Evolutionary conservation across 495 filamentous ascomycete genomes (phyloP).

Genomic region (Ramalina peruviana): DNA sequence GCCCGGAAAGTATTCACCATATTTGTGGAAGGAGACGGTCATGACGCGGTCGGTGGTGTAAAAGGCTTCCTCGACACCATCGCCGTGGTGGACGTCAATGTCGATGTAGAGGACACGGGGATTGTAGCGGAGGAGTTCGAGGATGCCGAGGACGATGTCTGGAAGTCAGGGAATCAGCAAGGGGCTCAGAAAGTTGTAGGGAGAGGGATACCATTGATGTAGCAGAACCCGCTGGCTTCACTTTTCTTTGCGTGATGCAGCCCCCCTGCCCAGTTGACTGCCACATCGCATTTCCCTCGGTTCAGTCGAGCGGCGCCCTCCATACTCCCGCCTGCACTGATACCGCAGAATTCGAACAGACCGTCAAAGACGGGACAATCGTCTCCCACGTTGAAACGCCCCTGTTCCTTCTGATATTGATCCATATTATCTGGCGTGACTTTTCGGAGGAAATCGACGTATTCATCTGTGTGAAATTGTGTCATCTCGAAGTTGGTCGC

Average conservation of each 20-base stretch:
- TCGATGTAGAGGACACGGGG: slow-evolving; percentile 93
- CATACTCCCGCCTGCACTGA: slow-evolving; percentile 94
- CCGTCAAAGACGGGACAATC: slow-evolving; percentile 98
- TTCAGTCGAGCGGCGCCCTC: slow-evolving; percentile 90
- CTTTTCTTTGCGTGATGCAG: slow-evolving; percentile 96
- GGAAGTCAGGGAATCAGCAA: neutral
- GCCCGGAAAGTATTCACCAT: slow-evolving; percentile 96
- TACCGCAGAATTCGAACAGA: slow-evolving; percentile 94
- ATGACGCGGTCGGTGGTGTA: slow-evolving; percentile 97
- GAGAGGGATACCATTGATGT: slow-evolving; percentile 68
- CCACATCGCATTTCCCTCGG: slow-evolving; percentile 88
- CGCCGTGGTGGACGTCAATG: slow-evolving; percentile 96
- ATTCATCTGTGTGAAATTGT: slow-evolving; percentile 98
- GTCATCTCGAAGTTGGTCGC: slow-evolving; percentile 96
- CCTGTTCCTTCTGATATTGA: slow-evolving; percentile 76
- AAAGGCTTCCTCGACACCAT: slow-evolving; percentile 96
- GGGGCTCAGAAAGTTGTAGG: neutral
- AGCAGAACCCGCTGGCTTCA: slow-evolving; percentile 95
- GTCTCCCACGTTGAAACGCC: slow-evolving; percentile 94
- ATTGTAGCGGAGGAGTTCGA: slow-evolving; percentile 88
- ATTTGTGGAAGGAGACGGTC: slow-evolving; percentile 97
- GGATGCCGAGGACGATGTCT: slow-evolving; percentile 95
- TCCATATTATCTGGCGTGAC: slow-evolving; percentile 99
- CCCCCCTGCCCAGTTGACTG: slow-evolving; percentile 94
- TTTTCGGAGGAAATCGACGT: slow-evolving; percentile 92